Percentiles rank a stretch among this genome's conserved stretches.
These are phyloP conservation scores for Lactarius quietus DNA, from an alignment of 768 basidiomycete species.

Conservation along the genomic window DNA sequence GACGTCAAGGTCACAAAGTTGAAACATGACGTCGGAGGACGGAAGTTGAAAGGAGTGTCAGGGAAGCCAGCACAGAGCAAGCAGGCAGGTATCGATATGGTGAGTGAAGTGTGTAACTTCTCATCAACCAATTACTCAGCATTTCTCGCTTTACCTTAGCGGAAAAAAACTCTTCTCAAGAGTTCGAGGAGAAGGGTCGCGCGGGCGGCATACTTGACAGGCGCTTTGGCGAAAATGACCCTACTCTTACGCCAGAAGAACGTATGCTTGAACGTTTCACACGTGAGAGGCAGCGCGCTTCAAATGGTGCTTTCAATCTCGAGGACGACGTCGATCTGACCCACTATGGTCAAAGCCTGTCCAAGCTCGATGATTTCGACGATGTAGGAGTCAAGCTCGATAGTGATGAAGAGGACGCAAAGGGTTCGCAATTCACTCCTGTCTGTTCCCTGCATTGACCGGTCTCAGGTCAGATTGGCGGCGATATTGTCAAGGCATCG, in stretches of 20 bases:
- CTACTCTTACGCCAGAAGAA: constrained; percentile 90
- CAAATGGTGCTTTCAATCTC: constrained; percentile 83
- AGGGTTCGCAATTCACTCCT: constrained; percentile 28
- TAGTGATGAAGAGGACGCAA: constrained; percentile 54
- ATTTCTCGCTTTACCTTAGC: constrained; percentile 41
- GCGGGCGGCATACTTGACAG: constrained; percentile 90
- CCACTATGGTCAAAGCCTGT: constrained; percentile 86
- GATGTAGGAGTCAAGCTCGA: constrained; percentile 57
- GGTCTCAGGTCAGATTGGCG: constrained; percentile 59
- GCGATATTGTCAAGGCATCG: constrained; percentile 56
- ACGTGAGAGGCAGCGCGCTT: constrained; percentile 74
- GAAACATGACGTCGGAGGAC: constrained; percentile 89
- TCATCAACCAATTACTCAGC: not conserved
- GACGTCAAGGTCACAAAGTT: constrained; percentile 89
- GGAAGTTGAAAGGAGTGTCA: constrained; percentile 75
- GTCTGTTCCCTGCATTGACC: not conserved
- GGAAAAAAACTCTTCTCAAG: constrained; percentile 84
- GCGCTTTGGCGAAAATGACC: constrained; percentile 94
- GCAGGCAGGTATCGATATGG: constrained; percentile 75
- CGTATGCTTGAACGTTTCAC: constrained; percentile 97
- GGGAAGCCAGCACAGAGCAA: constrained; percentile 88
- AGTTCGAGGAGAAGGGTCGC: constrained; percentile 75
- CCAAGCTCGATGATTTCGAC: constrained; percentile 82
- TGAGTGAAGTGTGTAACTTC: constrained; percentile 49
- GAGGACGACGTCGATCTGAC: constrained; percentile 91